Base-by-base conservation (phyloP, 2,329 filamentous ascomycete genomes). In the Xylogone sp. region DNA sequence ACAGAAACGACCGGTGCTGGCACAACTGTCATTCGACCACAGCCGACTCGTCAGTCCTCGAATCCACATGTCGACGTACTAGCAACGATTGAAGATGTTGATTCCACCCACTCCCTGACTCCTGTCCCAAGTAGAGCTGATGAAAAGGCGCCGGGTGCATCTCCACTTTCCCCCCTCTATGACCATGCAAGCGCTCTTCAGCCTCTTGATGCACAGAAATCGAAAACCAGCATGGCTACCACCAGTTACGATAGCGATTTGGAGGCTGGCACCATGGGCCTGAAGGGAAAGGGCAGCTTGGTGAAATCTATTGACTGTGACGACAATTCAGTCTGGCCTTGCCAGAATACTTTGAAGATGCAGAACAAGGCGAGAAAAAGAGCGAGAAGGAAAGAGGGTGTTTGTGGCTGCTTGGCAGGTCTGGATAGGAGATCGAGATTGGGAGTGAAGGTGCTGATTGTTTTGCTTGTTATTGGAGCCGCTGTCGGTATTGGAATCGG, bases 401-500 rank as follows among this genome's bases (percentile, higher is more conserved):
- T 58, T 12, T 82, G 79, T 65, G 74, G 74, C 50, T 79, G 74
- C 55, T 70, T 84, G 68, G 75, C 77, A 43, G 66, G 68, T 27
- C 71, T 84, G 48, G 78, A 73, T 69, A 75, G 73, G 60, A 76
- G 78, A 82, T 77, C 56, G 74, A 75, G 34, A 74, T 84, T 55
- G 69, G 77, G 31, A 69, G 24, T 69, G 58, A 83, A 83, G 68
- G 66, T 84, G n/a, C 57, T 75, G 43, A 75, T 83, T 45, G 71
- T 71, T 2, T 56, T 81, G 3, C 63, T 83, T 21, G 70, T 83
- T 19, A 62, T 83, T 4, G 78, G 78, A 46, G 64, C 77, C 47
- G 79, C 76, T 13, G 73, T 83, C 9, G 78, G 72, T 43, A 62
- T 85, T 20, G 82, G 82, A 20, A 72, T 85, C 44, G 82, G 82